Base-by-base conservation (phyloP, 2,329 filamentous ascomycete species). In the Ascomycota sp. region DNA sequence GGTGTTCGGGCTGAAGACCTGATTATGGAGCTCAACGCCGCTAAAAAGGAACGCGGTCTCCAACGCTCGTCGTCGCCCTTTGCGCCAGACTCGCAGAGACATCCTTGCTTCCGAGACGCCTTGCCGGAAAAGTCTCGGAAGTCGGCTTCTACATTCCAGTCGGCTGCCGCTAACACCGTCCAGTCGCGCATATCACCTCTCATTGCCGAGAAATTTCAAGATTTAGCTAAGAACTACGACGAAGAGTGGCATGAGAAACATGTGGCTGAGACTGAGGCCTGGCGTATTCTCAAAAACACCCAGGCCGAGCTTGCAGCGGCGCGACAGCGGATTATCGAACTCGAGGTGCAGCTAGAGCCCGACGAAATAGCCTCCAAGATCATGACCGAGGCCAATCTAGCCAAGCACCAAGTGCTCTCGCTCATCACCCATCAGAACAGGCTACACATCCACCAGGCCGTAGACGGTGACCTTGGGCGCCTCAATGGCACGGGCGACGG, bases 1-100 rank as follows among this genome's bases (percentile, higher is more conserved):
- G 81, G 83, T 20, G 65, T 92, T 36, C 79, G 80, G 1, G 83
- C 83, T 8, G 80, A 92, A 42, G 76, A 86, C 38, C 61, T 93
- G 30, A 82, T 93, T 40, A 74, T 78, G 45, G 64, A 74, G 35
- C 50, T 76, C 23, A 89, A 92, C 35, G 72, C 71, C 1, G 64
- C 63, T 2, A 63, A 71, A 51, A 70, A 76, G 36, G 66, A 75
- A 30, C 68, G 75, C 31, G 62, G 65, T 5, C 74, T 73, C 9
- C 69, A 80, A 35, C 63, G 78, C 6, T 92, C 83, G 1, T 92
- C 83, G 0, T 85, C 58, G 33, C 75, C 62, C 22, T 81, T 63
- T 57, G 71, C 63, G 40, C 67, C 60, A 38, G 72, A 69, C 44
- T 74, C 60, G 37, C 67, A 61, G 51, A 65, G 52, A 38, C 67